phyloP scores from a whole-genome alignment of 1,284 basidiomycete species.

The Heterobasidion irregulare region DNA sequence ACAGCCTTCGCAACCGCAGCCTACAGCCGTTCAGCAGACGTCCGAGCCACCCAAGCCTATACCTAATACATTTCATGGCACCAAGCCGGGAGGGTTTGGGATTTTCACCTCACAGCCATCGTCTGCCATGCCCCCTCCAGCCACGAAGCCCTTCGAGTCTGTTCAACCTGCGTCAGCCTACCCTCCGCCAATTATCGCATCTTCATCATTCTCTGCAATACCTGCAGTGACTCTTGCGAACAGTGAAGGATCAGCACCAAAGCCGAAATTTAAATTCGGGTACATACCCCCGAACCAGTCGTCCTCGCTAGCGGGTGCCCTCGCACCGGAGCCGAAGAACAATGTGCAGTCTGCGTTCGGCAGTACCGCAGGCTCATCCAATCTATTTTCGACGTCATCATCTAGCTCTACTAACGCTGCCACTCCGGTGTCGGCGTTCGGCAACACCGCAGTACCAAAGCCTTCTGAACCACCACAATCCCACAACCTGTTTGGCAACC shows the following conservation, averaged over 20 bases:
- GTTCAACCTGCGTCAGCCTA: neutral
- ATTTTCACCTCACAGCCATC: neutral
- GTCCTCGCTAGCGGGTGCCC: slow-evolving; percentile 4
- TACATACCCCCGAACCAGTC: slow-evolving; percentile 5
- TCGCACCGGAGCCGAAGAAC: neutral
- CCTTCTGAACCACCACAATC: neutral
- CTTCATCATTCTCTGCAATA: neutral
- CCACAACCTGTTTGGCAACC: neutral
- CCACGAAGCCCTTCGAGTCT: neutral
- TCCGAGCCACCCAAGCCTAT: neutral
- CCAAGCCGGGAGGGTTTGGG: neutral
- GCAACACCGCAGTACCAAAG: neutral
- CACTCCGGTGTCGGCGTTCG: neutral
- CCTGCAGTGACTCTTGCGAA: slow-evolving; percentile 4
- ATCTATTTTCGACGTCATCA: neutral
- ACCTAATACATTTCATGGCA: neutral
- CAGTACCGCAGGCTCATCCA: neutral
- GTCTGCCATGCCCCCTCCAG: neutral
- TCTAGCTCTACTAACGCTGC: neutral
- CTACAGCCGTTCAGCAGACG: neutral
- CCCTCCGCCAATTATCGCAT: neutral
- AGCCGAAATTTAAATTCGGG: slow-evolving; percentile 24
- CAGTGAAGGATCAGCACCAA: slow-evolving; percentile 4
- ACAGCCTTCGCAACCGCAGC: neutral
- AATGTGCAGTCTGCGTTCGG: neutral